Conservation (phyloP, 2,329 filamentous ascomycete species). For the Hawksworthiomyces lignivorus region DNA sequence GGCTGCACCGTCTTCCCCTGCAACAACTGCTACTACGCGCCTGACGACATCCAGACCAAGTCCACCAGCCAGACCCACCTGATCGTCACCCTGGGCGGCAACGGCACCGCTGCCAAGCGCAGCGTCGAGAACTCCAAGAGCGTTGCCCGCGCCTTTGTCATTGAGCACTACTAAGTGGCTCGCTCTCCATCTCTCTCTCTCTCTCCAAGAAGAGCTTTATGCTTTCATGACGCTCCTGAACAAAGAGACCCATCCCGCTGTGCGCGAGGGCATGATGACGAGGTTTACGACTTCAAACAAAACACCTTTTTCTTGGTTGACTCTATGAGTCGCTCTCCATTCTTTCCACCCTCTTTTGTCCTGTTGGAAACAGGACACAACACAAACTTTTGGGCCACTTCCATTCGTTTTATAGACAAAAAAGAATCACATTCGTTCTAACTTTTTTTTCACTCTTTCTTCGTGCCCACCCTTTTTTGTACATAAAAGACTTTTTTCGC, state of each 20-base stretch:
- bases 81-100: constrained; percentile 23
- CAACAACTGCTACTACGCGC: constrained; percentile 31
- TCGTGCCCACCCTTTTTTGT: no score
- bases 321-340: no score
- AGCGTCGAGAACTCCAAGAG: constrained; percentile 9
- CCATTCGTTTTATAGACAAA: no score
- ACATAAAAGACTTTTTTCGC: no score
- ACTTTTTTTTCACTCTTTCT: no score
- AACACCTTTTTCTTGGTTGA: no score
- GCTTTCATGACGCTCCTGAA: not conserved
- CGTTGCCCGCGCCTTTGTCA: constrained; percentile 18
- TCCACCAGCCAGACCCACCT: constrained; percentile 25
- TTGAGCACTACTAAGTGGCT: constrained; percentile 12
- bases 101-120: constrained; percentile 6
- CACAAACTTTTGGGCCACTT: no score
- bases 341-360: no score
- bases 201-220: no score
- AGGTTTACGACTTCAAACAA: not conserved
- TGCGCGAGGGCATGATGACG: constrained; percentile 4
- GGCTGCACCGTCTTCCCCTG: constrained; percentile 35
- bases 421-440: no score
- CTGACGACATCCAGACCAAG: constrained; percentile 33
- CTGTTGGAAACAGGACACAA: no score
- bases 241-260: constrained; percentile 3
- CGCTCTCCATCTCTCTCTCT: no score